Evolutionary conservation across 2,329 filamentous ascomycete species (phyloP), one percentile per base, ranked within the genome.

Genomic region (Colletotrichum musae): DNA sequence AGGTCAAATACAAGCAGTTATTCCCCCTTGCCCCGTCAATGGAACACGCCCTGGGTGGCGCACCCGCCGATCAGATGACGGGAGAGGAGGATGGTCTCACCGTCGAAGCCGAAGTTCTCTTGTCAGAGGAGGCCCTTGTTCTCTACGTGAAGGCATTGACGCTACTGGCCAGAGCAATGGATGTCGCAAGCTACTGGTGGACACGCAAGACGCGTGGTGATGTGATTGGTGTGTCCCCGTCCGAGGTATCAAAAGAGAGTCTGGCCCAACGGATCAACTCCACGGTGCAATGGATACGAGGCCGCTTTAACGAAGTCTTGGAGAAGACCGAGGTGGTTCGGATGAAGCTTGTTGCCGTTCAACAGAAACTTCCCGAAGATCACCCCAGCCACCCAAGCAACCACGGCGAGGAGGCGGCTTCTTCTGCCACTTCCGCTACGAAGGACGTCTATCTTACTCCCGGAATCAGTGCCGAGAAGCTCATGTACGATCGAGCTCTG

Each of bases 1-100:
- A 99, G 81, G 95, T 99, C 77, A 99, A 99, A 81, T 98, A 97
- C 81, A 96, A 97, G 80, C 96, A 99, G 80, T 87, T 99, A n/a
- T 89, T 98, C 58, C 96, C 96, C 3, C 84, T 96, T 52, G 91
- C 94, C 1, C 96, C 95, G 1, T 95, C 93, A 0, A 88, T 88
- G 73, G 90, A 93, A 57, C 90, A 92, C 73, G 90, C 89, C 6
- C 86, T 94, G 4, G 91, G 92, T 6, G 90, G 91, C 15, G 80
- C 87, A n/a, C 82, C 83, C 4, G 77, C 83, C 9, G 89, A 92
- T 4, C 85, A 87, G 75, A 76, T 85, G 72, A 79, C 81, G 12
- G 77, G 80, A 13, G 88, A 90, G 12, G 92, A 94, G 16, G 93
- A 93, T 47, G 93, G 92, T 5, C 86, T 99, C 62, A 98, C 96